A percentile compares a stretch with the other conserved stretches of the same genome.
phyloP scores from a whole-genome alignment of 208 protist genomes.

The Porcisia hertigi region DNA sequence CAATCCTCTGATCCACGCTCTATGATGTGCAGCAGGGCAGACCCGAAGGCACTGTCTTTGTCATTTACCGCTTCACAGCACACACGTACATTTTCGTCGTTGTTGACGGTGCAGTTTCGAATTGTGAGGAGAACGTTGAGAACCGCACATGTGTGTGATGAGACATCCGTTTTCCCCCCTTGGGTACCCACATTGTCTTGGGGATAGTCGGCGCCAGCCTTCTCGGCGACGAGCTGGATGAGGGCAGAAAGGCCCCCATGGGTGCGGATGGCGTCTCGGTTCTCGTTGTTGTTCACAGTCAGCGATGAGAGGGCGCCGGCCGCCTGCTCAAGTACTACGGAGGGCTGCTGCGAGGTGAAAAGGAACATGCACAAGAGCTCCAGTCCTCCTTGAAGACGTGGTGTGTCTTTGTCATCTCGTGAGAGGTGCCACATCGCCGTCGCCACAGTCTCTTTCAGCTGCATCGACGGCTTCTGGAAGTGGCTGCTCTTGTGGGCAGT shows the following conservation, averaged over 20 bases:
- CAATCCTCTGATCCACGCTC: conserved; percentile 86
- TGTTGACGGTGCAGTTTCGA: conserved; percentile 80
- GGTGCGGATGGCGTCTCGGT: conserved; percentile 73
- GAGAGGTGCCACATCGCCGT: conserved; percentile 90
- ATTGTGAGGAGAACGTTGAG: conserved; percentile 81
- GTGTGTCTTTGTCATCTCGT: conserved; percentile 84
- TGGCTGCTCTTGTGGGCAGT: conserved; percentile 51
- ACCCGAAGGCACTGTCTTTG: conserved; percentile 39
- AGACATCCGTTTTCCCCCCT: conserved; percentile 25
- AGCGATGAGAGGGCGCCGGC: conserved; percentile 88
- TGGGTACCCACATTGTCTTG: conserved; percentile 27
- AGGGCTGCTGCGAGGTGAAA: conserved; percentile 53
- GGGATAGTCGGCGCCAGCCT: conserved; percentile 60
- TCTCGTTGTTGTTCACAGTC: conserved; percentile 85
- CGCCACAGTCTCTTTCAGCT: conserved; percentile 88
- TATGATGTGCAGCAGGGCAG: conserved; percentile 76
- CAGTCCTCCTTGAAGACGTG: conserved; percentile 77
- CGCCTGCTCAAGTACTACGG: conserved; percentile 87
- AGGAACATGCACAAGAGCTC: conserved; percentile 84
- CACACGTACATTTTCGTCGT: conserved; percentile 59
- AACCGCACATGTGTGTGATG: conserved; percentile 69
- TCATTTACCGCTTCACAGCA: conserved; percentile 40
- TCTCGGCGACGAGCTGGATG: conserved; percentile 69
- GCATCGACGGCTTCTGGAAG: conserved; percentile 57
- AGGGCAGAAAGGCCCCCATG: conserved; percentile 76